Evolutionary conservation across 345 rosid genomes (phyloP), one percentile per base, ranked within the genome.

Genomic region (Iberis pinnata): DNA sequence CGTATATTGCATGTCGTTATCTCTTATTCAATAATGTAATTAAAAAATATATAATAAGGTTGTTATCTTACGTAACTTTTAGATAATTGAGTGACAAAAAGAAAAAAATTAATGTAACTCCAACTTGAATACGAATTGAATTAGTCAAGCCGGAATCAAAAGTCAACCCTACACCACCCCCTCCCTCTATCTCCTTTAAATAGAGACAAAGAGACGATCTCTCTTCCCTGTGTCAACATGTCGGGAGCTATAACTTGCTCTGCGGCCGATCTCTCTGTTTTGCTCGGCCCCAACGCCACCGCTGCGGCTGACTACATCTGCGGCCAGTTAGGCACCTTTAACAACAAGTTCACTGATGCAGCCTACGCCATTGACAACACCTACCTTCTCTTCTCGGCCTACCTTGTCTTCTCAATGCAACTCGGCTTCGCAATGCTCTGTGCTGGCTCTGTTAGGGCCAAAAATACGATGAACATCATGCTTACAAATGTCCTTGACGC

Each of bases 381-480:
- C n/a, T n/a, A n/a, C n/a, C n/a, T n/a, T n/a, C n/a, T n/a, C n/a
- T n/a, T n/a, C n/a, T n/a, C n/a, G n/a, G n/a, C n/a, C n/a, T n/a
- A n/a, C n/a, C n/a, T n/a, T n/a, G n/a, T n/a, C n/a, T n/a, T n/a
- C n/a, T n/a, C n/a, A n/a, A n/a, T n/a, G n/a, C n/a, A n/a, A n/a
- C n/a, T n/a, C n/a, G n/a, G n/a, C n/a, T n/a, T n/a, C n/a, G n/a
- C n/a, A n/a, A n/a, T n/a, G n/a, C n/a, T n/a, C n/a, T n/a, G n/a
- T n/a, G n/a, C n/a, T n/a, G n/a, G n/a, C n/a, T n/a, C n/a, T n/a
- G n/a, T n/a, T 0, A 62, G 79, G 0, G 79, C 79, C 14, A 69
- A 69, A 12, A 69, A 63, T 61, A 69, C 73, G 0, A 69, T 63
- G 73, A 69, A 69, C 35, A 75, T n/a, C n/a, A n/a, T n/a, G n/a